Evolutionary conservation across 306 rosid genomes (phyloP), one percentile per base, ranked within the genome.

Genomic region (Quercus ilex): DNA sequence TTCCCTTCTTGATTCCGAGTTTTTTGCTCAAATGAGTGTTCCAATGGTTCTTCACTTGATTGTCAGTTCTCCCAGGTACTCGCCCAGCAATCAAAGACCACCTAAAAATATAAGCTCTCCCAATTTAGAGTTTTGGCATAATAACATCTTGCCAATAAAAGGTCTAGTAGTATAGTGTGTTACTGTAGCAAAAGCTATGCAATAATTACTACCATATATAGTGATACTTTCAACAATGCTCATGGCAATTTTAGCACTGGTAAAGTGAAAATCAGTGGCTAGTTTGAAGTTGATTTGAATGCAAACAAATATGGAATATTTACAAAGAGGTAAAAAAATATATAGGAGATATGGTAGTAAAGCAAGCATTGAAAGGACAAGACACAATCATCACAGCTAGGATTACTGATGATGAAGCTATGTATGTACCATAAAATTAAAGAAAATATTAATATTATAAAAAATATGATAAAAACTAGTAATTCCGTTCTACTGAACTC

Each of bases 61-160:
- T 90, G 80, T 90, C 94, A 3, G 94, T 90, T 70, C 94, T 88
- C 14, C 94, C 94, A 3, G 92, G 92, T n/a, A 90, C 88, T 78
- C 94, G 81, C 31, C 94, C 92, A 17, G 94, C 94, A 1, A 90
- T 90, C 86, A 90, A 75, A 19, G 94, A 88, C 94, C 91, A 88
- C 87, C 91, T 90, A 69, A 57, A 71, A 14, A 20, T 9, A 11
- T 12, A 12, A 49, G 17, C 53, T 49, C 13, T 8, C 51, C 49
- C 51, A 7, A 15, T 43, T 75, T 23, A 59, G 57, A 49, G 21
- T 25, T 62, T 43, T 26, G 8, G 72, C 3, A 43, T 9, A 75
- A 62, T 43, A 25, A 4, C 30, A 33, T 33, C 23, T 67, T 67
- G 9, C 15, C 23, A 4, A 65, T 31, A 65, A 65, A 65, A 63